These are phyloP conservation scores for Elsinoe australis DNA, from an alignment of 2,329 filamentous ascomycete genomes.

Conservation along the genomic window DNA sequence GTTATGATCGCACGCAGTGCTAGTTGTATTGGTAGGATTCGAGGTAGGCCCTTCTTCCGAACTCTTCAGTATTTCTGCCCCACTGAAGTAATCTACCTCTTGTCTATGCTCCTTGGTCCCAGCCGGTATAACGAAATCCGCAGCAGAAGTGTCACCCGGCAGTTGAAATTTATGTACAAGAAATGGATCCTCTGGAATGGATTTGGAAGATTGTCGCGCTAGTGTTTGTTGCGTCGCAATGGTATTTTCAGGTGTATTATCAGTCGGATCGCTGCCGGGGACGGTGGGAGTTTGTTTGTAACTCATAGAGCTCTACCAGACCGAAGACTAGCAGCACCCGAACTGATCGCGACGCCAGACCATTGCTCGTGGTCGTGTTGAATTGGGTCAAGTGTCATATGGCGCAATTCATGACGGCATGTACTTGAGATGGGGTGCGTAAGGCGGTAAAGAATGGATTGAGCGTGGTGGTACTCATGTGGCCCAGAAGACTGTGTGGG, in stretches of 20 bases:
- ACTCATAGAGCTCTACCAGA: constrained; percentile 14
- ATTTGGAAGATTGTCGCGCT: not conserved
- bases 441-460: too few relatives aligned
- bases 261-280: constrained; percentile 10
- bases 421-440: too few relatives aligned
- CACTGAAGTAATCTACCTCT: not conserved
- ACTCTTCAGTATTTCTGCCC: not conserved
- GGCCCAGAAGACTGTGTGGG: too few relatives aligned
- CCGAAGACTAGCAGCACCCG: constrained; percentile 3
- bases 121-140: not conserved
- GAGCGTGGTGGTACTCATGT: too few relatives aligned
- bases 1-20: not conserved
- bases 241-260: not conserved
- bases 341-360: not conserved
- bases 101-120: not conserved
- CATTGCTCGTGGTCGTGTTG: constrained; percentile 1
- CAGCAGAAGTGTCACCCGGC: constrained; percentile 7
- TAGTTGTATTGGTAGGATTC: not conserved
- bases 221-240: not conserved
- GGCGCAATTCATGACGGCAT: too few relatives aligned
- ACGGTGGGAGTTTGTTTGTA: constrained; percentile 13
- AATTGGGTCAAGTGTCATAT: too few relatives aligned
- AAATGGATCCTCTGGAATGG: not conserved
- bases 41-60: constrained; percentile 3
- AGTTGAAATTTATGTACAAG: constrained; percentile 5